phyloP scores from a whole-genome alignment of 2,329 filamentous ascomycete genomes.

The Sordariomycetes sp. region DNA sequence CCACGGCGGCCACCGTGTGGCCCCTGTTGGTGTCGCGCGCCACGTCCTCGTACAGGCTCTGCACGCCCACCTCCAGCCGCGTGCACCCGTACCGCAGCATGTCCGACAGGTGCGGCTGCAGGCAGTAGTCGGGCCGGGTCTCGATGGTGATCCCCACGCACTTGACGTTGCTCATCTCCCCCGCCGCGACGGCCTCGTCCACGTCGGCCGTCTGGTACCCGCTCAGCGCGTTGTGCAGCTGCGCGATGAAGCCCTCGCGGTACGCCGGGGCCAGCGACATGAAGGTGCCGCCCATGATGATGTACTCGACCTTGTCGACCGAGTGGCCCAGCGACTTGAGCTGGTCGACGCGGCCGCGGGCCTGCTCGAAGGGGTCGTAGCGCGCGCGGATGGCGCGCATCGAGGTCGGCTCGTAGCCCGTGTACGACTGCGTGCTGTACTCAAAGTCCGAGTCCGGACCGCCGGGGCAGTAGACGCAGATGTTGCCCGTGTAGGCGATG shows the following conservation, averaged over 20 bases:
- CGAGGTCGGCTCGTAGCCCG: conserved; percentile 94
- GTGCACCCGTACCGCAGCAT: conserved; percentile 99
- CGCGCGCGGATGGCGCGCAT: conserved; percentile 96
- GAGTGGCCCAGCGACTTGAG: conserved; percentile 92
- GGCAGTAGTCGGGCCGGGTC: conserved; percentile 90
- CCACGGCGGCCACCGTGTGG: conserved; percentile 89
- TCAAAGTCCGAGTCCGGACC: conserved; percentile 98
- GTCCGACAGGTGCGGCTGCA: conserved; percentile 86
- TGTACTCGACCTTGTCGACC: conserved; percentile 98
- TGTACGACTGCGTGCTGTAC: conserved; percentile 98
- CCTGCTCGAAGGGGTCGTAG: conserved; percentile 97
- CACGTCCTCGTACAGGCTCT: conserved; percentile 95
- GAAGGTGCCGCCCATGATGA: conserved; percentile 99
- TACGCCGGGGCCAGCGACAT: conserved; percentile 92
- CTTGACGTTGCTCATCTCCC: conserved; percentile 94
- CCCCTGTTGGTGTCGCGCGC: conserved; percentile 96
- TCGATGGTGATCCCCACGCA: conserved; percentile 99
- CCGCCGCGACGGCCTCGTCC: conserved; percentile 87
- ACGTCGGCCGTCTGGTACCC: conserved; percentile 92
- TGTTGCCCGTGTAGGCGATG: conserved; percentile 97
- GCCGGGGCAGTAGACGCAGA: conserved; percentile 96
- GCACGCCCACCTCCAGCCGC: conserved; percentile 85
- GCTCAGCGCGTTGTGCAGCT: conserved; percentile 91
- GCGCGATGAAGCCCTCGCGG: conserved; percentile 85
- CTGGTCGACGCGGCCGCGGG: conserved; percentile 88